phyloP scores from a whole-genome alignment of 2,329 filamentous ascomycete genomes.

The Arthrinium puccinioides region DNA sequence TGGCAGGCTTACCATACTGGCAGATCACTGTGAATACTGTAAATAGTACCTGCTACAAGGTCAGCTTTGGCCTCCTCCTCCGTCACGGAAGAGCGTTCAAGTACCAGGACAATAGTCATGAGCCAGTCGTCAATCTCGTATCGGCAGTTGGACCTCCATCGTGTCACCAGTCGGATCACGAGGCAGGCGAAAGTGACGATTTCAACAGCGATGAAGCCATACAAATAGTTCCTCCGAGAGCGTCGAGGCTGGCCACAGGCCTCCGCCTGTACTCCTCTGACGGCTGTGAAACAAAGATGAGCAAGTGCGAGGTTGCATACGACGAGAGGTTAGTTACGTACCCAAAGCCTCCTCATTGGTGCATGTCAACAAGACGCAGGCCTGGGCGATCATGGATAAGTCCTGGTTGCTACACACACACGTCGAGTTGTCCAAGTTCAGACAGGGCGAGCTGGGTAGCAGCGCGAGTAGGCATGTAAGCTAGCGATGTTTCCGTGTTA shows the following conservation, averaged over 20 bases:
- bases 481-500: too few relatives aligned
- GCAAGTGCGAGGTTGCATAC: neutral
- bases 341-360: constrained; percentile 17
- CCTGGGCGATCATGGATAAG: too few relatives aligned
- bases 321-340: constrained; percentile 5
- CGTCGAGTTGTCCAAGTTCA: too few relatives aligned
- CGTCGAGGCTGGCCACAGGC: constrained; percentile 23
- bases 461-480: too few relatives aligned
- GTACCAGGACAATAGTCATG: constrained; percentile 26
- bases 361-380: constrained; percentile 18
- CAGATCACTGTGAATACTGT: constrained; percentile 23
- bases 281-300: constrained; percentile 13
- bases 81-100: neutral
- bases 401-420: too few relatives aligned
- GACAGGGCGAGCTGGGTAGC: too few relatives aligned
- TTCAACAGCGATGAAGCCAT: constrained; percentile 28
- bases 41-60: constrained; percentile 14
- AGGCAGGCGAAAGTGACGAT: constrained; percentile 25
- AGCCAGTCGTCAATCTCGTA: constrained; percentile 32
- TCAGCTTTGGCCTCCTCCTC: neutral
- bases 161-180: constrained; percentile 27
- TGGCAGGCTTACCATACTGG: constrained; percentile 18
- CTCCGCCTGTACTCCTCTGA: constrained; percentile 22
- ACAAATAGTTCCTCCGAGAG: constrained; percentile 23
- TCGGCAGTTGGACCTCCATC: constrained; percentile 22